These are phyloP conservation scores for Clavispora vitiphila DNA, from an alignment of 805 yeast genomes.

Conservation along the genomic window DNA sequence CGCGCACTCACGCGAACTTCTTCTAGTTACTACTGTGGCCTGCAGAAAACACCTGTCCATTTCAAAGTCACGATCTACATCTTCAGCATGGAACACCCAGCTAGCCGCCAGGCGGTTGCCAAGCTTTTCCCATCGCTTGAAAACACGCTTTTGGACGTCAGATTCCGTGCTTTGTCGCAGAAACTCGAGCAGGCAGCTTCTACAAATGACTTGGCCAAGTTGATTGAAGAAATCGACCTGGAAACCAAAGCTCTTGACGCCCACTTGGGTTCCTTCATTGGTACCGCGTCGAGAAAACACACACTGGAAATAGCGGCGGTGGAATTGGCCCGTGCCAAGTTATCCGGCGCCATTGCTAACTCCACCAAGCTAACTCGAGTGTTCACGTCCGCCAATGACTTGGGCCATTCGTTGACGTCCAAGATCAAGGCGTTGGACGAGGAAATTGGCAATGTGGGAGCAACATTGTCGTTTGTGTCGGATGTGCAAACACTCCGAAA, in stretches of 20 bases:
- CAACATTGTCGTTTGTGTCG: conserved; percentile 59
- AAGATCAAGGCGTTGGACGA: conserved; percentile 65
- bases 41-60: neutral
- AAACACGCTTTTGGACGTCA: conserved; percentile 3
- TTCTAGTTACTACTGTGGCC: neutral
- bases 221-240: conserved; percentile 25
- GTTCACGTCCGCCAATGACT: conserved; percentile 55
- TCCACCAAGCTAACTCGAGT: conserved; percentile 53
- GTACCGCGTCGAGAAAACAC: conserved; percentile 24
- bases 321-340: conserved; percentile 57
- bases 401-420: conserved; percentile 63
- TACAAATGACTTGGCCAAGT: conserved; percentile 24
- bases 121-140: conserved; percentile 9
- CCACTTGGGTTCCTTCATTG: conserved; percentile 22
- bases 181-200: conserved; percentile 20
- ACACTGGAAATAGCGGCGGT: conserved; percentile 39
- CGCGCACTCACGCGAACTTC: too few relatives aligned
- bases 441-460: conserved; percentile 61
- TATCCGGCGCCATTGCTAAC: conserved; percentile 54
- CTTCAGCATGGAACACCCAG: neutral
- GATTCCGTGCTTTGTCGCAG: conserved; percentile 5
- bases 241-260: conserved; percentile 21
- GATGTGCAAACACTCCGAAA: conserved; percentile 62
- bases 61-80: neutral
- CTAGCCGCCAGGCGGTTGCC: neutral